A percentile compares a stretch with the other conserved stretches of the same genome.
These are phyloP conservation scores for Alternaria gaisen DNA, from an alignment of 2,329 filamentous ascomycete genomes.

Conservation along the genomic window DNA sequence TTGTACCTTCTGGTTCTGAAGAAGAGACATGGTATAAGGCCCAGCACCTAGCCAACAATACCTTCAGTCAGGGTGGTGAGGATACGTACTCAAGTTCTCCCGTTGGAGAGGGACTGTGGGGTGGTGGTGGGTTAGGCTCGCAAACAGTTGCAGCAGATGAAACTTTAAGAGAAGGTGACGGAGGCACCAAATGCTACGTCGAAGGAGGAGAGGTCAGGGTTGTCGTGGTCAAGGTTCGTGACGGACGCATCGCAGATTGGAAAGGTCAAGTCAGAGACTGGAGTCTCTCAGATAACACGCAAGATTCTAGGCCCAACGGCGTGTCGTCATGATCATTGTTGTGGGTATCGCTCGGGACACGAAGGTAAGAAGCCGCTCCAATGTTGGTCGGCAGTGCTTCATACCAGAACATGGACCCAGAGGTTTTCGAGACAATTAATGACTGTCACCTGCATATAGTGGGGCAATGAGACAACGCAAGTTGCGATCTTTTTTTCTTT, in stretches of 20 bases:
- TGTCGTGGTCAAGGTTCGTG: slow-evolving; percentile 82
- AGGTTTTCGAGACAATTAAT: too few relatives aligned
- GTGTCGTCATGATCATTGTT: slow-evolving; percentile 2
- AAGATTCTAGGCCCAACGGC: not conserved
- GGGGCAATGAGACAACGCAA: too few relatives aligned
- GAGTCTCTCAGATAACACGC: slow-evolving; percentile 34
- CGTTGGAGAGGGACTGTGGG: slow-evolving; percentile 54
- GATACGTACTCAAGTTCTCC: slow-evolving; percentile 41
- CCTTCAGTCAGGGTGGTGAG: slow-evolving; percentile 66
- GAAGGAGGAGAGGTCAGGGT: slow-evolving; percentile 85
- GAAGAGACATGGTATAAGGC: slow-evolving; percentile 87
- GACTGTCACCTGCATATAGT: too few relatives aligned
- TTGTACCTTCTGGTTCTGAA: slow-evolving; percentile 76
- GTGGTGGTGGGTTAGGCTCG: slow-evolving; percentile 55
- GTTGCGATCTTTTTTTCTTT: too few relatives aligned
- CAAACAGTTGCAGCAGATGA: slow-evolving; percentile 55
- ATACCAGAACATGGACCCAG: too few relatives aligned
- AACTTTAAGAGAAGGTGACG: slow-evolving; percentile 49
- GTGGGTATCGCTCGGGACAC: too few relatives aligned
- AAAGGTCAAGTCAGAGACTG: slow-evolving; percentile 93
- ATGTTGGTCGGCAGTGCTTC: too few relatives aligned
- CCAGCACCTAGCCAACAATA: slow-evolving; percentile 90
- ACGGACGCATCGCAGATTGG: slow-evolving; percentile 91
- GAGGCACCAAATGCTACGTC: slow-evolving; percentile 72
- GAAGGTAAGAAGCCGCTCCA: too few relatives aligned